These are phyloP conservation scores for Hyaloscypha hepaticicola DNA, from an alignment of 495 filamentous ascomycete species.

Conservation along the genomic window DNA sequence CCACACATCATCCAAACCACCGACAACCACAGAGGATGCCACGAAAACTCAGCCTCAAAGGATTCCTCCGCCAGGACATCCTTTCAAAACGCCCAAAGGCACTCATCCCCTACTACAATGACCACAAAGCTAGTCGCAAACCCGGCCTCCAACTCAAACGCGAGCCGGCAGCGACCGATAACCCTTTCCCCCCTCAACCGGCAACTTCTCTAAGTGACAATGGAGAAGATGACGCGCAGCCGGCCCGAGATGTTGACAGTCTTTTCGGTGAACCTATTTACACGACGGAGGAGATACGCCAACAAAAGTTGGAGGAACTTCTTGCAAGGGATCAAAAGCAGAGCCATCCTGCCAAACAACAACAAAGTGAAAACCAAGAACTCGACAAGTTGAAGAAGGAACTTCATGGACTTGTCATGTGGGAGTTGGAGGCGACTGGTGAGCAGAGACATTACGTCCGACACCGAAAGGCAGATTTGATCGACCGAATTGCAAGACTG, in stretches of 20 bases:
- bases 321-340: not conserved
- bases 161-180: not conserved
- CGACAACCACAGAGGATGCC: not conserved
- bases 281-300: not conserved
- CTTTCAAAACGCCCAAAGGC: not conserved
- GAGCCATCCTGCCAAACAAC: not conserved
- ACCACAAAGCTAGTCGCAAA: not conserved
- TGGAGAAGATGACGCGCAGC: not conserved
- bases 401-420: not conserved
- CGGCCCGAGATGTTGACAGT: slow-evolving; percentile 11
- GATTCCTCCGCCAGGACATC: not conserved
- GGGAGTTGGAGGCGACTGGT: not conserved
- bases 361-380: not conserved
- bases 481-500: slow-evolving; percentile 13
- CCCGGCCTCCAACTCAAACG: not conserved
- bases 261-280: slow-evolving; percentile 14
- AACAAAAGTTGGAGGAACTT: not conserved
- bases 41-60: not conserved
- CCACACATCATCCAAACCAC: not conserved
- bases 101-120: not conserved
- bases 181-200: not conserved
- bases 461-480: slow-evolving; percentile 7
- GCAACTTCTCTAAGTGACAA: not conserved
- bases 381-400: slow-evolving; percentile 6
- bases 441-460: not conserved